Evolutionary conservation across 2,329 filamentous ascomycete genomes (phyloP), one percentile per base, ranked within the genome.

Genomic region (Gnomoniopsis smithogilvyi): DNA sequence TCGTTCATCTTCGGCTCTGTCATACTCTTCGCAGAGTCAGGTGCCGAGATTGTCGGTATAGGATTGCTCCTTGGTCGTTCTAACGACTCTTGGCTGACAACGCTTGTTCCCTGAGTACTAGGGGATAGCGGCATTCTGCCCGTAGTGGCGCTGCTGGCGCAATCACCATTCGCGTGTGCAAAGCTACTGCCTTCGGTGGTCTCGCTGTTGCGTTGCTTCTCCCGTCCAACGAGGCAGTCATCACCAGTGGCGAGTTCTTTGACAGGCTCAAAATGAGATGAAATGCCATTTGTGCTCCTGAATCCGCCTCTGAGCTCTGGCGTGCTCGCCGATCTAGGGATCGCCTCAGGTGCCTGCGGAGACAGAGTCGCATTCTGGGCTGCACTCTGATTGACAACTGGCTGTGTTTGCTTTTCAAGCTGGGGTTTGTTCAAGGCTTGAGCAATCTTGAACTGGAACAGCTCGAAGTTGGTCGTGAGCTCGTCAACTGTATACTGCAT

Each of bases 401-500:
- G 36, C 11, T 47, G 56, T 15, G 74, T 76, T 66, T 77, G 76
- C 49, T 74, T 80, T 41, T 79, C 26, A 8, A 30, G 4, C 26
- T 30, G 26, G 26, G 26, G 26, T 30, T 30, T 76, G 19, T 46
- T 46, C 68, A 86, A 84, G 65, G 89, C 88, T 52, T 86, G 78
- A 41, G 82, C 78, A 46, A 94, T 84, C 63, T 82, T 86, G 51
- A 76, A 76, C 65, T 91, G 84, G 82, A 96, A 98, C 6, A 88
- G 79, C 2, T 76, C 74, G 71, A 89, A 90, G 73, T 98, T 98
- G 59, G 77, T 77, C 53, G 90, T 80, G 24, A 98, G 87, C 73
- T 96, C 92, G 26, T 90, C 84, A 14, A 96, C 88, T 14, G 89
- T 91, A 72, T 96, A 97, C 53, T 81, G 79, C 86, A 98, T 91